Conservation (phyloP, 2,329 filamentous ascomycete genomes). For the Colletotrichum zoysiae region DNA sequence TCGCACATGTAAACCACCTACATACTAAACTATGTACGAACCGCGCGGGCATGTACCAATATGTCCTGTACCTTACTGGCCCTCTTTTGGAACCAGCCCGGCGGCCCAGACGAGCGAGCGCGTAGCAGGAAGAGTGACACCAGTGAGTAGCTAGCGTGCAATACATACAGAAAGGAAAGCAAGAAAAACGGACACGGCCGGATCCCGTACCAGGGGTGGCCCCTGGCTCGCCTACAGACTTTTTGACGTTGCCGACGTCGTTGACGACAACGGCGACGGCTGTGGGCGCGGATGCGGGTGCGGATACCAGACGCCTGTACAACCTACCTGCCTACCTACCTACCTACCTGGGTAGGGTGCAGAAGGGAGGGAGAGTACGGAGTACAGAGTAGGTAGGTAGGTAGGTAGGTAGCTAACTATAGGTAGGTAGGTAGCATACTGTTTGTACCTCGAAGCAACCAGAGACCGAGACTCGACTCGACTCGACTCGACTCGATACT, state of each 20-base stretch:
- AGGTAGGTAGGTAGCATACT: background rate
- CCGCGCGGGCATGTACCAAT: no score
- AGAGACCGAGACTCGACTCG: constrained; percentile 29
- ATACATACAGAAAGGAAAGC: background rate
- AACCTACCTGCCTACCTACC: background rate
- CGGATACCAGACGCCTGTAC: constrained; percentile 10
- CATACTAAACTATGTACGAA: no score
- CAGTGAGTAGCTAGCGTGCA: background rate
- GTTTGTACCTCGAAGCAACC: constrained; percentile 25
- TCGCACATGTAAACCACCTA: background rate
- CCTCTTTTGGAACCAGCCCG: constrained; percentile 18
- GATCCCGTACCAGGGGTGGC: constrained; percentile 2
- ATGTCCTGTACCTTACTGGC: background rate
- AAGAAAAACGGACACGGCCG: constrained; percentile 13
- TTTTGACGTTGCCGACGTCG: constrained; percentile 14
- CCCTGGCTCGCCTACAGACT: constrained; percentile 10
- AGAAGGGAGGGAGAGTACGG: background rate
- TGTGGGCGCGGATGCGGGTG: constrained; percentile 5
- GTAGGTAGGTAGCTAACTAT: no score
- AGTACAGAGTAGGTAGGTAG: no score
- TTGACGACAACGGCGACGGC: constrained; percentile 9
- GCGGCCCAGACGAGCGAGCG: constrained; percentile 5
- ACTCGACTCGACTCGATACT: constrained; percentile 12
- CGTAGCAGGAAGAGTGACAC: background rate
- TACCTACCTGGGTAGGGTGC: background rate